phyloP scores from a whole-genome alignment of 345 rosid genomes.

The Aegle marmelos region DNA sequence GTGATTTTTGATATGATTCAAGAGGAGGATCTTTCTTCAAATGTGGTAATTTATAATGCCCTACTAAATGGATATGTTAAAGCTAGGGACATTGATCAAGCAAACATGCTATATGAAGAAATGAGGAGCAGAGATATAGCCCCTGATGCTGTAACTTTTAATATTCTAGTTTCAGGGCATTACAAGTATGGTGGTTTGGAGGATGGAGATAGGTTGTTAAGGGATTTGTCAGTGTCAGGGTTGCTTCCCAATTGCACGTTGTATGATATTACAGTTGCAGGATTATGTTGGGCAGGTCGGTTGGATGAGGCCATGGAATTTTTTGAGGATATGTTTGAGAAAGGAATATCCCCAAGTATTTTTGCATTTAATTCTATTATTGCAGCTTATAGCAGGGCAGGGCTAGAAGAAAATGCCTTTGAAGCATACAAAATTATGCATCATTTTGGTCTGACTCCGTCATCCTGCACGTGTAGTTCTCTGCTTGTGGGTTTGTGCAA shows the following conservation, averaged over 20 bases:
- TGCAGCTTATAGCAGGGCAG: conserved; percentile 56
- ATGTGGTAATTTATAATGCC: conserved; percentile 48
- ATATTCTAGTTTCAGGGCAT: conserved; percentile 59
- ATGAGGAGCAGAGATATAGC: conserved; percentile 50
- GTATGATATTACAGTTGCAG: conserved; percentile 52
- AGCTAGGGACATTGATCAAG: conserved; percentile 54
- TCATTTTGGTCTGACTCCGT: conserved; percentile 46
- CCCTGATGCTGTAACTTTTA: conserved; percentile 67
- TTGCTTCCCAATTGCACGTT: conserved; percentile 37
- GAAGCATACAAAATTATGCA: conserved; percentile 46
- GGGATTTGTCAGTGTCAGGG: conserved; percentile 33
- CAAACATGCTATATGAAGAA: conserved; percentile 51
- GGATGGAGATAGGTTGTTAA: conserved; percentile 46
- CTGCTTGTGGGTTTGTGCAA: conserved; percentile 61
- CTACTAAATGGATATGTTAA: conserved; percentile 69
- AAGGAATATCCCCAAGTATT: conserved; percentile 49
- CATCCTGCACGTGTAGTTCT: conserved; percentile 61
- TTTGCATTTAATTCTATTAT: conserved; percentile 65
- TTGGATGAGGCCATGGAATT: conserved; percentile 49
- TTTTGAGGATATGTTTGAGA: conserved; percentile 52
- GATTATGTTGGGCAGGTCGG: conserved; percentile 63
- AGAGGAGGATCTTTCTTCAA: conserved; percentile 41
- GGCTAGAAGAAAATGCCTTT: conserved; percentile 47
- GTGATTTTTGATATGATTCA: conserved; percentile 45
- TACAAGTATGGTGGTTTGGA: conserved; percentile 55